A percentile compares a stretch with the other conserved stretches of the same genome.
Conservation (phyloP, 495 filamentous ascomycete species). For the Trichoderma orchidacearum region DNA sequence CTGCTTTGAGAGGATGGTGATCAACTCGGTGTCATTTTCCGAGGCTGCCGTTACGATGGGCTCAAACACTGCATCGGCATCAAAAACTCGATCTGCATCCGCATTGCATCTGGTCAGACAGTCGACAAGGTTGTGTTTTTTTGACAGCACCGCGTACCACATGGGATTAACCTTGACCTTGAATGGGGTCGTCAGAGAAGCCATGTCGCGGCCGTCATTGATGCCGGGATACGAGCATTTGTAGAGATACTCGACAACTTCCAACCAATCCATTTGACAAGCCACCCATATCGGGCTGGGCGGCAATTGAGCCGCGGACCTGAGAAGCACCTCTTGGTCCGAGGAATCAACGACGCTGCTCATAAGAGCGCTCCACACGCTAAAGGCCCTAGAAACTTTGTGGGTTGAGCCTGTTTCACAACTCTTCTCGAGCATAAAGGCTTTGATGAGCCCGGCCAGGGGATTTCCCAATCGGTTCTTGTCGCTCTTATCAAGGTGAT, state of each 20-base stretch:
- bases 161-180: neutral
- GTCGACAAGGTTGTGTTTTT: neutral
- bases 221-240: neutral
- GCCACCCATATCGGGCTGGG: neutral
- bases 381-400: neutral
- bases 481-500: neutral
- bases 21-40: neutral
- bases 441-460: neutral
- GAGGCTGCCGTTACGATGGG: neutral
- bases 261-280: neutral
- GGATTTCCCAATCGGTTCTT: neutral
- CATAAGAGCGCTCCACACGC: neutral
- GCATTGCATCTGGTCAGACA: neutral
- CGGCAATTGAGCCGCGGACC: neutral
- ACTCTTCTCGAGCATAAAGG: neutral
- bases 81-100: neutral
- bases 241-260: slow-evolving; percentile 1
- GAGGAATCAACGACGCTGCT: neutral
- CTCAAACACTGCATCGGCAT: neutral
- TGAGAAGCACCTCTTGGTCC: neutral
- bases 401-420: neutral
- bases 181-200: neutral
- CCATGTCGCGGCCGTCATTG: neutral
- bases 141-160: neutral
- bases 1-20: neutral